These are phyloP conservation scores for Sphagnum fallax DNA, from an alignment of 228 moss, liverwort and hornwort genomes.

Conservation along the genomic window DNA sequence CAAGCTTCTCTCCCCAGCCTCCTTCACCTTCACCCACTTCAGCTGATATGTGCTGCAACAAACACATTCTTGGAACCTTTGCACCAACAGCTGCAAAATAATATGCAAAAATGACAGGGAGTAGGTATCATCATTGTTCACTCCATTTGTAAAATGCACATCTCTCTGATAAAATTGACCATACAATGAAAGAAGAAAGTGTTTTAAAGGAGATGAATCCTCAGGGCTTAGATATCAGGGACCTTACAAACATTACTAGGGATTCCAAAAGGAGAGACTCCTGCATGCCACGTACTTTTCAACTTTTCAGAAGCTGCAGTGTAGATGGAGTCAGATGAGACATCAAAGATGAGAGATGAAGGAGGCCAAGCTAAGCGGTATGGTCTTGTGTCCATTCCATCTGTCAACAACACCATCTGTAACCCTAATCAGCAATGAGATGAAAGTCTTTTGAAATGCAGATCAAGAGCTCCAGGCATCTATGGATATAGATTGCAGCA, in stretches of 20 bases:
- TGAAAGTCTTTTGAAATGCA: neutral
- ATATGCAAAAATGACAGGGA: neutral
- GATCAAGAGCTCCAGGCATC: too few species aligned
- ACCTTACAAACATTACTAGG: too few species aligned
- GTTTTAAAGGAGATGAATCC: too few species aligned
- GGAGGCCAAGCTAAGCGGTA: slow-evolving; percentile 62
- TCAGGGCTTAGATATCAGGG: too few species aligned
- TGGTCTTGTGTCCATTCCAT: slow-evolving; percentile 74
- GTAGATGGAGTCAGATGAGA: slow-evolving; percentile 43
- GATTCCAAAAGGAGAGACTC: too few species aligned
- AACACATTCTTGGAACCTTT: slow-evolving; percentile 45
- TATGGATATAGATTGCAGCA: too few species aligned
- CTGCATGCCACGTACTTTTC: slow-evolving; percentile 26
- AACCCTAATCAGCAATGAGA: slow-evolving; percentile 3
- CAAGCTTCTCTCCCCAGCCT: slow-evolving; percentile 45
- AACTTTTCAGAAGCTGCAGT: slow-evolving; percentile 33
- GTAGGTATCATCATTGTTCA: too few species aligned
- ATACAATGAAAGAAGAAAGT: too few species aligned
- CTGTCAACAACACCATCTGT: slow-evolving; percentile 73
- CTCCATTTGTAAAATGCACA: too few species aligned
- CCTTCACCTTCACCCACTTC: slow-evolving; percentile 39
- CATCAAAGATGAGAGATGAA: slow-evolving; percentile 51
- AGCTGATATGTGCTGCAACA: slow-evolving; percentile 55
- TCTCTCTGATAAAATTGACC: too few species aligned
- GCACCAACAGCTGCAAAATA: slow-evolving; percentile 47